A percentile compares a stretch with the other conserved stretches of the same genome.
Conservation (phyloP, 768 basidiomycete species). For the Suillus bovinus region DNA sequence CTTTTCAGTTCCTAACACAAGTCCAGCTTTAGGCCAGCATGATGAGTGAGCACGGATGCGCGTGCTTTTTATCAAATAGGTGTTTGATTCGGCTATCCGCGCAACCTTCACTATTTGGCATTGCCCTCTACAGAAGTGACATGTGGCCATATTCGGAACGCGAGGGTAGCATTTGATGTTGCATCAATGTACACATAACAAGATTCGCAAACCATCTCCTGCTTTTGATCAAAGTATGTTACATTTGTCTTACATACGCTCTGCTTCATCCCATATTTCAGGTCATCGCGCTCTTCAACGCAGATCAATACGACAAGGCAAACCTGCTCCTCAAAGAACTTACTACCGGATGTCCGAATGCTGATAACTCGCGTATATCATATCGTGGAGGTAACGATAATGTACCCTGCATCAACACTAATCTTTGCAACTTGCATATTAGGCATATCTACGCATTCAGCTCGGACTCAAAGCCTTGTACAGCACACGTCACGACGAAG, state of each 20-base stretch:
- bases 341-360: not conserved
- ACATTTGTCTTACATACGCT: not conserved
- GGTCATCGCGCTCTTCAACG: not conserved
- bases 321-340: not conserved
- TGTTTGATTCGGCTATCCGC: no score
- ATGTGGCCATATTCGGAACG: not conserved
- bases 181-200: not conserved
- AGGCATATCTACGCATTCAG: not conserved
- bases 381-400: not conserved
- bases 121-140: not conserved
- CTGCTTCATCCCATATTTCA: not conserved
- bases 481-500: not conserved
- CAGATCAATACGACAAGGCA: not conserved
- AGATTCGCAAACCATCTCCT: not conserved
- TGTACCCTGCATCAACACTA: not conserved
- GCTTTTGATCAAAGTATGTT: not conserved
- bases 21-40: no score
- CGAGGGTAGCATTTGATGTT: not conserved
- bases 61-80: no score
- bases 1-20: no score
- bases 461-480: not conserved
- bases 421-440: not conserved
- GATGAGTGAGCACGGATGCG: no score
- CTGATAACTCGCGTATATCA: not conserved
- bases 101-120: no score